Evolutionary conservation across 1,139 yeast species (phyloP).

Genomic region (Kurtzmaniella quercitrusa): DNA sequence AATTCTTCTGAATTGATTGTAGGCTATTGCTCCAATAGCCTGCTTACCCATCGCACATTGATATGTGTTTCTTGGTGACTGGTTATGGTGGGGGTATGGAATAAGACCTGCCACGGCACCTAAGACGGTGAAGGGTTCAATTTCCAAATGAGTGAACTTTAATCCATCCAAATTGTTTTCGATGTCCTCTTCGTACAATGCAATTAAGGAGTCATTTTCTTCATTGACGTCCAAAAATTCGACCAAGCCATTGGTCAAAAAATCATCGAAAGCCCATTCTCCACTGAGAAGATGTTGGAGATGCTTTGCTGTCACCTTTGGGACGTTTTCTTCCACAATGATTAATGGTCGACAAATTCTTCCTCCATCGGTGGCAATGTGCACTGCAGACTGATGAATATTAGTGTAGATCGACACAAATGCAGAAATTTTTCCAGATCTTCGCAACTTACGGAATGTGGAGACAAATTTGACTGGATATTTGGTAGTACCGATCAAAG

Average conservation of each 20-base stretch:
- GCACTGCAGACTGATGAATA: constrained; percentile 86
- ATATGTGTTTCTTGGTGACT: constrained; percentile 96
- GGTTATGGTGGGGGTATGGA: constrained; percentile 99
- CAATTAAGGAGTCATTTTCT: constrained; percentile 92
- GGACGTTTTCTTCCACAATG: constrained; percentile 67
- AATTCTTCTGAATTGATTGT: constrained; percentile 91
- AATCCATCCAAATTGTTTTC: constrained; percentile 37
- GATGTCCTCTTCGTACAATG: constrained; percentile 68
- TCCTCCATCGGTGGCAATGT: constrained; percentile 98
- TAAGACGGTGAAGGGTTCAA: constrained; percentile 91
- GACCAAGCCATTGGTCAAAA: constrained; percentile 78
- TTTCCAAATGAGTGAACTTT: constrained; percentile 83
- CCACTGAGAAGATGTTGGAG: constrained; percentile 60
- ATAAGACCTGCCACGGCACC: constrained; percentile 99
- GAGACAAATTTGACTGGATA: constrained; percentile 79
- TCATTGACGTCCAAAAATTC: constrained; percentile 97
- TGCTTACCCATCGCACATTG: constrained; percentile 99
- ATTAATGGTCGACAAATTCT: constrained; percentile 96
- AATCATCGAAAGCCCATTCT: constrained; percentile 82
- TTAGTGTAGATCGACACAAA: constrained; percentile 90
- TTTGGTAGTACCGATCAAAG: constrained; percentile 83
- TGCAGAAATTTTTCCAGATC: constrained; percentile 83
- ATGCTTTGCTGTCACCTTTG: constrained; percentile 73
- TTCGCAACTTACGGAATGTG: constrained; percentile 73
- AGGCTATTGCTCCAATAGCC: constrained; percentile 98